Percentiles rank a stretch among this genome's conserved stretches.
These are phyloP conservation scores for Graphiopsis chlorocephala DNA, from an alignment of 2,329 filamentous ascomycete genomes.

Conservation along the genomic window DNA sequence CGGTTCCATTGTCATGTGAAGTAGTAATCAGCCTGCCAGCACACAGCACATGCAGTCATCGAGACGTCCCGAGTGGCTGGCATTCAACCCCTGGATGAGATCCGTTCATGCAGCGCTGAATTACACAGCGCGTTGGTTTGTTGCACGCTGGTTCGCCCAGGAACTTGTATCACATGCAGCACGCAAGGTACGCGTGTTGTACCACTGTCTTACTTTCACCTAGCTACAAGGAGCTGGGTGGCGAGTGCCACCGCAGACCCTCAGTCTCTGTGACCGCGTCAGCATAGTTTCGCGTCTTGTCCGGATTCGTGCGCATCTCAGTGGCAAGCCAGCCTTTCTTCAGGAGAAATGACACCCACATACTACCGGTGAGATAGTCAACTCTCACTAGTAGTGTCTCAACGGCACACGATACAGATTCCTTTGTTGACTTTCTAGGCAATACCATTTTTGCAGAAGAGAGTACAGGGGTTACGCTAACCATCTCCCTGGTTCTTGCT, in stretches of 20 bases:
- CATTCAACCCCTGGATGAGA: not conserved
- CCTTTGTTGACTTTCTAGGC: too few species aligned
- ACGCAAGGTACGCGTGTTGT: conserved; percentile 6
- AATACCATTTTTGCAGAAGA: too few species aligned
- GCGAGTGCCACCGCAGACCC: not conserved
- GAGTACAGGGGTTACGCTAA: too few species aligned
- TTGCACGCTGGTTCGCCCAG: not conserved
- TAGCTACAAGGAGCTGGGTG: not conserved
- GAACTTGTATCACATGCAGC: not conserved
- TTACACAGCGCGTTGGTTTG: not conserved
- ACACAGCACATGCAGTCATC: not conserved
- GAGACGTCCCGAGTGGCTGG: not conserved
- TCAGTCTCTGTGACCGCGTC: too few species aligned
- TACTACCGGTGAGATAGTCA: too few species aligned
- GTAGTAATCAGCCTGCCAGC: not conserved
- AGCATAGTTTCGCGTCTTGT: too few species aligned
- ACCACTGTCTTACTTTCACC: not conserved
- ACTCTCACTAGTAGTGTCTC: too few species aligned
- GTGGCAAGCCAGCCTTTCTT: too few species aligned
- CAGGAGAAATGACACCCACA: too few species aligned
- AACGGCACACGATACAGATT: too few species aligned
- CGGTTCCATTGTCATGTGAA: not conserved
- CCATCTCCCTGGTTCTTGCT: too few species aligned
- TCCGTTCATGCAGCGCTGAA: not conserved
- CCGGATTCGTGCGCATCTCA: too few species aligned